Conservation (phyloP, 352 stramenopile genomes). For the Phytopythium sindhum region DNA sequence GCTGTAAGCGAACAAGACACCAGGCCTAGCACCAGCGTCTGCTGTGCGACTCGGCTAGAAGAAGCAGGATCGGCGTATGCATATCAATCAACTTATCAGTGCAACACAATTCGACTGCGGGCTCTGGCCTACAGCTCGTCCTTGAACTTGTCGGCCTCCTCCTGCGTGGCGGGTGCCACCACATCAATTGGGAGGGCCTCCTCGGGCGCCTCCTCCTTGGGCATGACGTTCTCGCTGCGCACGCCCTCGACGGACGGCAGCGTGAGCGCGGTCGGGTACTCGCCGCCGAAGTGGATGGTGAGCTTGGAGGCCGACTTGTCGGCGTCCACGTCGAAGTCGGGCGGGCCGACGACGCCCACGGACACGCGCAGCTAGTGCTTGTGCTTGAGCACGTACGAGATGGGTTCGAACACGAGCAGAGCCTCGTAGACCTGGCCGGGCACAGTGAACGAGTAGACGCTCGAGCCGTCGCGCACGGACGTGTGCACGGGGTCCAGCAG, state of each 20-base stretch:
- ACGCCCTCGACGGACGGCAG: constrained; percentile 58
- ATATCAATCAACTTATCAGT: not conserved
- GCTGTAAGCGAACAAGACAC: too few species aligned
- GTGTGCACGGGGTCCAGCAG: constrained; percentile 70
- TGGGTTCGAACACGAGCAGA: constrained; percentile 69
- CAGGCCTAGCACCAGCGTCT: too few species aligned
- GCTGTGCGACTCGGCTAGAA: too few species aligned
- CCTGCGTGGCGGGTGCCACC: constrained; percentile 18
- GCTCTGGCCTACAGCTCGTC: constrained; percentile 39
- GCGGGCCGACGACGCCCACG: constrained; percentile 51
- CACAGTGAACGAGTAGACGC: constrained; percentile 66
- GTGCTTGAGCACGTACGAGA: constrained; percentile 76
- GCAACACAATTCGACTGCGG: not conserved
- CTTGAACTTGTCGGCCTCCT: constrained; percentile 49
- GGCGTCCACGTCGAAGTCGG: constrained; percentile 50
- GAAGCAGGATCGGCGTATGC: not conserved
- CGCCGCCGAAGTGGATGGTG: constrained; percentile 67
- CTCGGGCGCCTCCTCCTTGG: constrained; percentile 23
- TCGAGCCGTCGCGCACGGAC: constrained; percentile 49
- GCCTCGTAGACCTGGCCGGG: constrained; percentile 72
- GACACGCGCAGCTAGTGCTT: constrained; percentile 73
- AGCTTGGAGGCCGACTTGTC: constrained; percentile 59
- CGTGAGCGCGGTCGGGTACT: constrained; percentile 69
- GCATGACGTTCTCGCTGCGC: constrained; percentile 63
- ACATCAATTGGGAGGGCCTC: constrained; percentile 17